Evolutionary conservation across 768 basidiomycete genomes (phyloP), one percentile per base, ranked within the genome.

Genomic region (Gloeopeniophorella convolvens): DNA sequence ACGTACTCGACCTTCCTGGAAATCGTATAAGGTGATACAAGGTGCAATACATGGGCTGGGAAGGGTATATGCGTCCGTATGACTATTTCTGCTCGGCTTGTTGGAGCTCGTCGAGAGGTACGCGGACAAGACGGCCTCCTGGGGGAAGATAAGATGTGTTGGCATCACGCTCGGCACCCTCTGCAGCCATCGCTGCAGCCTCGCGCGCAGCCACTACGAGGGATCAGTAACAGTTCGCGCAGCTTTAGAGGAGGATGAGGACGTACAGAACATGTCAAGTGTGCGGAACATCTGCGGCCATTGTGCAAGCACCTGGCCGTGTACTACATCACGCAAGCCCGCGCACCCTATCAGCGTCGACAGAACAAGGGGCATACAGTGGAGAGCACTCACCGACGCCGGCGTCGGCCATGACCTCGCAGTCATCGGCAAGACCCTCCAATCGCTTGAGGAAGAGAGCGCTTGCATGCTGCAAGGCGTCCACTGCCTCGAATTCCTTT

Each of bases 251-350:
- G 4, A 4, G 2, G 23, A 23, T 15, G 5, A 18, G 20, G n/a
- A 53, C 83, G 60, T 59, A 89, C 87, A 59, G 62, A 87, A 89
- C 51, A 81, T 69, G 49, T 68, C 76, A 42, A 89, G 68, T 45
- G 86, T 86, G 57, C 80, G 76, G 60, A 89, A 89, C 87, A 89
- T 89, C 62, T 78, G 79, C 9, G 85, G 83, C 86, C 85, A 89
- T 54, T 88, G 85, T 50, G 79, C 79, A 21, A 87, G 74, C 4
- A 89, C 85, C 61, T 87, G 78, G 9, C 86, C 86, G 55, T 84
- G 82, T 28, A 83, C 86, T 88, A 42, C 18, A 40, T n/a, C n/a
- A n/a, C n/a, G n/a, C n/a, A n/a, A n/a, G n/a, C n/a, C n/a, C n/a
- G n/a, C n/a, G n/a, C n/a, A n/a, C n/a, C n/a, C n/a, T n/a, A n/a